Base-by-base conservation (phyloP, 805 yeast genomes). In the Scheffersomyces coipomensis region DNA sequence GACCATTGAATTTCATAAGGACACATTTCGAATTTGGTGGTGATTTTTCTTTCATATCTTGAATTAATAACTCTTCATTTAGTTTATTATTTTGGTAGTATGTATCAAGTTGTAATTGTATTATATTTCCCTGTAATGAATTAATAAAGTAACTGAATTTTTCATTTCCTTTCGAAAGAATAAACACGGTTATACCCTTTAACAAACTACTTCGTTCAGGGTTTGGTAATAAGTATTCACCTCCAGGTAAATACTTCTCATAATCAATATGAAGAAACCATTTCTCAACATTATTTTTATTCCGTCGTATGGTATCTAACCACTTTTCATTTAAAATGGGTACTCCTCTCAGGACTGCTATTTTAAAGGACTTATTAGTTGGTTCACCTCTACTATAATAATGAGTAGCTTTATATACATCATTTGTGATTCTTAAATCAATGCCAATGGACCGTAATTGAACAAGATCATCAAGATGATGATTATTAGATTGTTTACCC, bases 261-360 rank as follows among this genome's bases (percentile, higher is more conserved):
- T 37, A 34, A 15, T 49, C 49, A 11, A 48, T 32, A 13, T 42
- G 22, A 12, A 49, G 29, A 18, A 58, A 46, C 68, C 68, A 64
- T 6, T 35, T 27, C 3, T 38, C 44, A 7, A 54, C 45, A 26
- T 44, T 39, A 6, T 49, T 34, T 1, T 39, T 36, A 4, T 49
- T 33, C 4, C 42, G 29, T 22, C 34, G 33, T 4, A 57, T 38
- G 13, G 29, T 42, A 7, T 47, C 46, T 6, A 53, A 26, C 71
- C 70, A 66, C 1, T 40, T 24, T 15, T 41, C 33, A 17, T 52
- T 47, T 11, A 65, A 44, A 3, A 66, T 40, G 4, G 71, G 66
- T 3, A 62, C 33, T 0, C 57, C 64, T 13, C 58, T 46, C 48
- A 57, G 55, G 21, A 64, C 40, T 3, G 66, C 58, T 15, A 55